Percentiles rank a stretch among this genome's conserved stretches.
These are phyloP conservation scores for Citrullus mucosospermus DNA, from an alignment of 306 rosid species.

Conservation along the genomic window DNA sequence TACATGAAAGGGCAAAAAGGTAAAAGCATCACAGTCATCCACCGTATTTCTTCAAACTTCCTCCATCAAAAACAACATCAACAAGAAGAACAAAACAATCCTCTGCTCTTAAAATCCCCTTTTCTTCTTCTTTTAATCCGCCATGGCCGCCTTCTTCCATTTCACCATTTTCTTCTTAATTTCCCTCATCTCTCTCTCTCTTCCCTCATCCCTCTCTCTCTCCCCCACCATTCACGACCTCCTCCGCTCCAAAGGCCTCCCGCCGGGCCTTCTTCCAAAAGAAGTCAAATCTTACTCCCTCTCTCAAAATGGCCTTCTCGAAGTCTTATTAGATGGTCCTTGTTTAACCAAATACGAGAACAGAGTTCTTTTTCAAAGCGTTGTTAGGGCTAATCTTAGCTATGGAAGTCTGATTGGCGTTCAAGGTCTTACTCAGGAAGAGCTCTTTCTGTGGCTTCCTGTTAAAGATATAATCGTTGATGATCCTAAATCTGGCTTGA, in stretches of 20 bases:
- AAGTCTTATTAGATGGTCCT: slow-evolving; percentile 48
- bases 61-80: neutral
- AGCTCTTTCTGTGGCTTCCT: slow-evolving; percentile 51
- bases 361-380: slow-evolving; percentile 39
- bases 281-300: slow-evolving; percentile 44
- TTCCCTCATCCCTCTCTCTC: neutral
- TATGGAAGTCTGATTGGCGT: slow-evolving; percentile 58
- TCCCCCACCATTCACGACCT: slow-evolving; percentile 43
- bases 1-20: neutral
- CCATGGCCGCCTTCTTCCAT: neutral
- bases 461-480: slow-evolving; percentile 52
- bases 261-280: slow-evolving; percentile 45
- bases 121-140: neutral
- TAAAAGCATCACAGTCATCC: too few relatives aligned
- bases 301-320: slow-evolving; percentile 27
- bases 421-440: slow-evolving; percentile 53
- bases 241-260: slow-evolving; percentile 49
- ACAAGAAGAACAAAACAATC: neutral
- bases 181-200: neutral
- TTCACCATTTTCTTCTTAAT: neutral
- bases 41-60: too few relatives aligned
- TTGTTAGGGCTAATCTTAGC: slow-evolving; percentile 47
- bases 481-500: slow-evolving; percentile 48
- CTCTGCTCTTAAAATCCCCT: neutral
- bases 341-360: slow-evolving; percentile 56